Conservation (phyloP, 768 basidiomycete species). For the Suillus placidus region DNA sequence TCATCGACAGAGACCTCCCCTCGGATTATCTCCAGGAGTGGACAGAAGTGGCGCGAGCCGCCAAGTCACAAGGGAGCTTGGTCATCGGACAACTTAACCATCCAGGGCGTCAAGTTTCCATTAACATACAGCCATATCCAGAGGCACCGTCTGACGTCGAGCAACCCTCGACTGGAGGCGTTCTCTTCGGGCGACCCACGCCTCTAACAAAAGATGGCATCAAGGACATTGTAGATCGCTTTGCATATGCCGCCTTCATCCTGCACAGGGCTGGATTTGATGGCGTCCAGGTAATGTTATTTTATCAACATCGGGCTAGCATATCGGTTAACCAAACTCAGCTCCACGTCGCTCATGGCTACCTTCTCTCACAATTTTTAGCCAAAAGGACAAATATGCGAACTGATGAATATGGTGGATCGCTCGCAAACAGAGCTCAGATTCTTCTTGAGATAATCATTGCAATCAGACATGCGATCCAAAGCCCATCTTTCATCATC, state of each 20-base stretch:
- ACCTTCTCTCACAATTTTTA: conserved; percentile 51
- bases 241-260: conserved; percentile 55
- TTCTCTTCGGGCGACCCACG: conserved; percentile 33
- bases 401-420: conserved; percentile 61
- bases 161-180: conserved; percentile 35
- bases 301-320: neutral
- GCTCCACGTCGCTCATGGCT: conserved; percentile 49
- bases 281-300: conserved; percentile 49
- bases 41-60: conserved; percentile 30
- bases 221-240: conserved; percentile 50
- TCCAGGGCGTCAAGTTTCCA: conserved; percentile 37
- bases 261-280: conserved; percentile 66
- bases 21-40: conserved; percentile 26
- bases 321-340: conserved; percentile 14
- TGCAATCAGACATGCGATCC: conserved; percentile 44
- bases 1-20: conserved; percentile 34
- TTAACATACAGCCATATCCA: conserved; percentile 38
- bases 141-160: conserved; percentile 38
- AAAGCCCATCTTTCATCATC: conserved; percentile 30
- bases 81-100: conserved; percentile 37
- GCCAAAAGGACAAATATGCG: conserved; percentile 47
- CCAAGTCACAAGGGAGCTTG: conserved; percentile 33
- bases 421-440: conserved; percentile 50
- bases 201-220: conserved; percentile 52
- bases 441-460: conserved; percentile 50